Evolutionary conservation across 73 alveolate species (phyloP), one percentile per base, ranked within the genome.

Genomic region (Tetrahymena thermophila): DNA sequence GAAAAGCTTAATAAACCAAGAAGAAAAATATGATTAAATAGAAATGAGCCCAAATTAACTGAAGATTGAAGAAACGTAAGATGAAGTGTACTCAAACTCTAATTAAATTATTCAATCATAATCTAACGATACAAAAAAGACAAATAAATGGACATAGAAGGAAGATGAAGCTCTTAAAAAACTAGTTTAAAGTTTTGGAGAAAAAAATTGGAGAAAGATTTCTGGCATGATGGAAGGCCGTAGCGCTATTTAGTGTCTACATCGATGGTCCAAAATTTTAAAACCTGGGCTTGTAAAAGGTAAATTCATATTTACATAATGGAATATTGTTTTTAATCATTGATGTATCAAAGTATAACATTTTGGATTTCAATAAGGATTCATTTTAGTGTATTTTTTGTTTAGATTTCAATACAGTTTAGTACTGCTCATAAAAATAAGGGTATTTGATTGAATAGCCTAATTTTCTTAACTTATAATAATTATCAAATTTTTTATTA

Each of bases 221-320:
- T 93, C 98, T 44, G 97, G 95, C 44, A 89, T 96, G 94, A 94
- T 97, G 94, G 96, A 97, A 84, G 99, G 99, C 58, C 85, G 98
- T 50, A 96, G 99, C 37, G 96, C 98, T 10, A 97, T 98, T 43
- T 97, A 98, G 85, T 98, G 99, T 58, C 97, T 97, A 10, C 99
- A 98, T 94, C 89, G 99, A 38, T 98, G 99, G 99, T 96, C 98
- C 15, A 98, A 98, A 96, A 97, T 96, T 31, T 94, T 98, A 21
- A 94, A 97, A 95, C 99, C 99, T 3, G 99, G 99, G 16, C 97
- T 98, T 35, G 97, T 96, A 44, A 98, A 98, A 96, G 99, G 98
- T 94, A 94, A 31, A n/a, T 34, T n/a, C 38, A 28, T 43, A 10
- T 16, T 38, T 21, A 28, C 38, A 28, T 25, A 19, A 13, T 7